A percentile compares a stretch with the other conserved stretches of the same genome.
Evolutionary conservation across 148 eudicot species (phyloP).

Genomic region (Arctostaphylos glauca): DNA sequence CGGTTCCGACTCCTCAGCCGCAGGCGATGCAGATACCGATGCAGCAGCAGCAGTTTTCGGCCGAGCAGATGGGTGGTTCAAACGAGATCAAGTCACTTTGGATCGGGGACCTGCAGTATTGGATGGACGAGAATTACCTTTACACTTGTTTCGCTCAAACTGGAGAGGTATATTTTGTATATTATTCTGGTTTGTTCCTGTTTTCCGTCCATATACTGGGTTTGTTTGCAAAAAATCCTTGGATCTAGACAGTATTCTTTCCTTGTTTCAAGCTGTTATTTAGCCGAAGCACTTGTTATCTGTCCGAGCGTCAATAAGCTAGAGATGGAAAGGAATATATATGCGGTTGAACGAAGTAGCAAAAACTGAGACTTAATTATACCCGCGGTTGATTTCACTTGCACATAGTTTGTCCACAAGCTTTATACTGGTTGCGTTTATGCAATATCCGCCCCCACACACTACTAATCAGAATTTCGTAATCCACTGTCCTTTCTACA

Average conservation of each 20-base stretch:
- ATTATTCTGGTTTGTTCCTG: not conserved
- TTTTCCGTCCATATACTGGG: not conserved
- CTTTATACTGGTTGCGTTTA: not conserved
- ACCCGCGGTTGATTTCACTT: not conserved
- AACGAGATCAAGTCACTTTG: constrained; percentile 84
- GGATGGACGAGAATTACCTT: constrained; percentile 91
- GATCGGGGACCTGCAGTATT: constrained; percentile 95
- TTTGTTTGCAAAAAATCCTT: not conserved
- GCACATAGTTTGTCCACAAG: not conserved
- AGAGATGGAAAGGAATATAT: constrained; percentile 1
- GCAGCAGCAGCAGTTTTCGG: constrained; percentile 35
- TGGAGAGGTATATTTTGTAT: constrained; percentile 60
- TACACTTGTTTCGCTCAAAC: constrained; percentile 45
- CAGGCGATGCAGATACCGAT: constrained; percentile 35
- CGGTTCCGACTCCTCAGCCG: constrained; percentile 14
- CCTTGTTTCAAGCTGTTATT: not conserved
- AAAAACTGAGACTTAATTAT: not conserved
- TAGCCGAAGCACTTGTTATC: not conserved
- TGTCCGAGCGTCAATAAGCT: not conserved
- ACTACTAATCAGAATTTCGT: not conserved
- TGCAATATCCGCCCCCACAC: not conserved
- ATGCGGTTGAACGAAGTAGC: not conserved
- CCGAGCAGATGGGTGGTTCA: constrained; percentile 24
- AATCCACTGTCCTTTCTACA: not conserved
- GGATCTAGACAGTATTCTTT: not conserved